These are phyloP conservation scores for Dendrocalamus sinicus DNA, from an alignment of 176 grass and related monocot species.

Conservation along the genomic window DNA sequence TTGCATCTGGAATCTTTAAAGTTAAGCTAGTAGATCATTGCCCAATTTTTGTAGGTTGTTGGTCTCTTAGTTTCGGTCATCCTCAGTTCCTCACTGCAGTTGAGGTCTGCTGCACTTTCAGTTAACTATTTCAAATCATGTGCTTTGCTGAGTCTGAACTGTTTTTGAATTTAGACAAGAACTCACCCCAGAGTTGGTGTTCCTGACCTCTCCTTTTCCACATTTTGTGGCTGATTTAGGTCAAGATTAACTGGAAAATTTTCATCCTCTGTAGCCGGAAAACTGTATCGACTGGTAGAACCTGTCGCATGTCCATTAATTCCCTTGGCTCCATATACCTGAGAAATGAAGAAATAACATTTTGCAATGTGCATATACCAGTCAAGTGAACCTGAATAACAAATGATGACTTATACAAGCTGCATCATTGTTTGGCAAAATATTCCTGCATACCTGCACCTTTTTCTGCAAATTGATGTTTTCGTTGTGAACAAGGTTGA, in stretches of 20 bases:
- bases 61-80: not conserved
- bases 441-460: slow-evolving; percentile 25
- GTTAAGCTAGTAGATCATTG: not conserved
- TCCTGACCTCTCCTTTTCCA: slow-evolving; percentile 14
- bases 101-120: slow-evolving; percentile 37
- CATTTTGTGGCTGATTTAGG: slow-evolving; percentile 43
- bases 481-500: slow-evolving; percentile 53
- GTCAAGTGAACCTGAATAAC: not conserved
- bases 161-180: not conserved
- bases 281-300: slow-evolving; percentile 33
- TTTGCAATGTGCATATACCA: slow-evolving; percentile 8
- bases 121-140: not conserved
- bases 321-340: slow-evolving; percentile 50
- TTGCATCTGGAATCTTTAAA: not conserved
- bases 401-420: not conserved
- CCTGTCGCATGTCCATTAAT: slow-evolving; percentile 30
- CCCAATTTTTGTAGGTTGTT: not conserved
- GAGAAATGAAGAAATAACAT: slow-evolving; percentile 15
- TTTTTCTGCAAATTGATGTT: slow-evolving; percentile 64
- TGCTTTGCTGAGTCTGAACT: not conserved
- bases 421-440: slow-evolving; percentile 7
- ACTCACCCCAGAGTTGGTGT: slow-evolving; percentile 49
- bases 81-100: slow-evolving; percentile 15
- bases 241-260: slow-evolving; percentile 45
- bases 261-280: slow-evolving; percentile 35